Evolutionary conservation across 2,329 filamentous ascomycete species (phyloP).

Genomic region (Diplodia mutila): DNA sequence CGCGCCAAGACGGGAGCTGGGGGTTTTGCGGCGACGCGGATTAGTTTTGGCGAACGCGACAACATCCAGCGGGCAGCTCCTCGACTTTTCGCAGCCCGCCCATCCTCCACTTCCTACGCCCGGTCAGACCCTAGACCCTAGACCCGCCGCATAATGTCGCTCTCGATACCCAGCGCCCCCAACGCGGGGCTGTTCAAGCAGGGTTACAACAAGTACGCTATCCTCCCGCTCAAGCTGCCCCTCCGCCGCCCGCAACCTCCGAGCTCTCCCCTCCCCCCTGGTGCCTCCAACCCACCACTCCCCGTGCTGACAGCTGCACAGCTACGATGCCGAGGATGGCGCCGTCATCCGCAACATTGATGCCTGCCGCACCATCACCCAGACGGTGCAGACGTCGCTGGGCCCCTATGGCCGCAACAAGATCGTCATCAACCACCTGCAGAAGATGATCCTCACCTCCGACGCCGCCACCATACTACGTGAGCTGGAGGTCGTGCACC

Average conservation of each 20-base stretch:
- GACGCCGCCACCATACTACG: conserved; percentile 96
- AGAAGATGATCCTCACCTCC: conserved; percentile 99
- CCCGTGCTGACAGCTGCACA: conserved; percentile 52
- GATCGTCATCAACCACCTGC: conserved; percentile 98
- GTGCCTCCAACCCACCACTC: neutral
- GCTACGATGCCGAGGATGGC: conserved; percentile 99
- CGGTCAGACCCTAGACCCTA: neutral
- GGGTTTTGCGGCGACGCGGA: conserved; percentile 13
- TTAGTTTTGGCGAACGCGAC: conserved; percentile 26
- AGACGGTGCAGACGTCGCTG: conserved; percentile 94
- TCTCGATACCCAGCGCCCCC: conserved; percentile 92
- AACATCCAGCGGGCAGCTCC: conserved; percentile 4
- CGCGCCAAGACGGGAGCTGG: conserved; percentile 11
- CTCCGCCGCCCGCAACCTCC: conserved; percentile 29
- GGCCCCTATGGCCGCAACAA: conserved; percentile 99
- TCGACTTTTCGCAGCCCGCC: conserved; percentile 23
- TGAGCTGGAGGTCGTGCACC: conserved; percentile 97
- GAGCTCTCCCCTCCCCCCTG: conserved; percentile 24
- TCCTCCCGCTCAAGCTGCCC: conserved; percentile 28
- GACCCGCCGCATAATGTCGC: conserved; percentile 69
- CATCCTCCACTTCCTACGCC: neutral
- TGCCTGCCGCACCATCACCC: conserved; percentile 92
- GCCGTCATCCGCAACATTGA: conserved; percentile 98
- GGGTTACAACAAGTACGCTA: conserved; percentile 87
- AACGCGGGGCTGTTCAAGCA: conserved; percentile 93